Percentiles rank a stretch among this genome's conserved stretches.
Evolutionary conservation across 2,329 filamentous ascomycete species (phyloP).

Genomic region (Clarireedia monteithiana): DNA sequence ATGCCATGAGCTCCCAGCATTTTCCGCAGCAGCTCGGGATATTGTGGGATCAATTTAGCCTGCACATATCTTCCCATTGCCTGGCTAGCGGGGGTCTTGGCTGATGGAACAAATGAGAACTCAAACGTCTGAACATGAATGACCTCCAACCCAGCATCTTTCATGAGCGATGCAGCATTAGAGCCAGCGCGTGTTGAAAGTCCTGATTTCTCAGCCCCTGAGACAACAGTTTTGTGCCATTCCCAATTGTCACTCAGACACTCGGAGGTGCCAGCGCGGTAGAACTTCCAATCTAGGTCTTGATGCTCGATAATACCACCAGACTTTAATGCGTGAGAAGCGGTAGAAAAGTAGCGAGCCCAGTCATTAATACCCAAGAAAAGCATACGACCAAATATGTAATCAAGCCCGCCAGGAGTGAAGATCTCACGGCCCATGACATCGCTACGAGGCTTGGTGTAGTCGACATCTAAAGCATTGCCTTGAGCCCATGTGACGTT

Average conservation of each 20-base stretch:
- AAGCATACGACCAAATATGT: slow-evolving; percentile 5
- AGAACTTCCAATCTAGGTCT: slow-evolving; percentile 8
- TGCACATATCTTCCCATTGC: slow-evolving; percentile 6
- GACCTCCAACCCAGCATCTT: background rate
- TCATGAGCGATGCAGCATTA: background rate
- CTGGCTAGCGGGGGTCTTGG: slow-evolving; percentile 1
- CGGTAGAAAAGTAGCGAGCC: slow-evolving; percentile 1
- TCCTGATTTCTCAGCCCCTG: background rate
- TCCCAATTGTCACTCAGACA: slow-evolving; percentile 1
- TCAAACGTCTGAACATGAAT: background rate
- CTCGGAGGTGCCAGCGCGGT: background rate
- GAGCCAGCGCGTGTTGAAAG: background rate
- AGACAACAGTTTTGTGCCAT: slow-evolving; percentile 1
- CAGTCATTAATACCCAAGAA: slow-evolving; percentile 5
- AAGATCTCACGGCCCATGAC: slow-evolving; percentile 2
- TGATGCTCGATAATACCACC: slow-evolving; percentile 6
- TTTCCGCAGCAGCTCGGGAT: slow-evolving; percentile 2
- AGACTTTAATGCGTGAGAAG: background rate
- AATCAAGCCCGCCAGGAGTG: background rate
- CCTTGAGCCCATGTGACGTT: slow-evolving; percentile 2
- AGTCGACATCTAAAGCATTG: slow-evolving; percentile 2
- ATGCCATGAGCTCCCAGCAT: background rate
- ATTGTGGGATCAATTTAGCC: slow-evolving; percentile 6
- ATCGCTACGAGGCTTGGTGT: background rate
- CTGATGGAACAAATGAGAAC: slow-evolving; percentile 1